Conservation (phyloP, 208 protist species). For the Crithidia acanthocephali region DNA sequence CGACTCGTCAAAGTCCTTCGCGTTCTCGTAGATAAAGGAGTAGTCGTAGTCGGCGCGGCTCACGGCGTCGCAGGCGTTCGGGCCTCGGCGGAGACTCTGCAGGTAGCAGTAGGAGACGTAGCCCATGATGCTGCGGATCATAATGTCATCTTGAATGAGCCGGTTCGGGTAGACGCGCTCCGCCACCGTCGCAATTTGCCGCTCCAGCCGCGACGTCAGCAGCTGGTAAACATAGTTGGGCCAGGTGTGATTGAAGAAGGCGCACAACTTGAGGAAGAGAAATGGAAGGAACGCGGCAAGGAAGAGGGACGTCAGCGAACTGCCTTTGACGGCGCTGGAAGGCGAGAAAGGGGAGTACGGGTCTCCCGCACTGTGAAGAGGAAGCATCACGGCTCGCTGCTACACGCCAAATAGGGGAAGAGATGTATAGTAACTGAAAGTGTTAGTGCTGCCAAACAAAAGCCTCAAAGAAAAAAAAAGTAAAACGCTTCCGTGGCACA, state of each 20-base stretch:
- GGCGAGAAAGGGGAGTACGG: neutral
- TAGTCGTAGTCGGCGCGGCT: constrained; percentile 33
- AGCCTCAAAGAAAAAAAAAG: too few relatives aligned
- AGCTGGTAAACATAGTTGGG: constrained; percentile 40
- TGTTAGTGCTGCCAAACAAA: too few relatives aligned
- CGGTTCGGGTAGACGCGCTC: constrained; percentile 29
- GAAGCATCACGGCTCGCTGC: neutral
- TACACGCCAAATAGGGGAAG: too few relatives aligned
- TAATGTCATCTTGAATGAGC: constrained; percentile 26
- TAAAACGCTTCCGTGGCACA: too few relatives aligned
- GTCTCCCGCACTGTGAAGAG: neutral
- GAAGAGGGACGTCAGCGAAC: constrained; percentile 33
- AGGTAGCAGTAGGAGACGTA: constrained; percentile 39
- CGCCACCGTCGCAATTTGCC: constrained; percentile 35
- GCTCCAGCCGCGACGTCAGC: constrained; percentile 25
- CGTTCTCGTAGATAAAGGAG: constrained; percentile 22
- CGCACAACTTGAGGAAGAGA: constrained; percentile 30
- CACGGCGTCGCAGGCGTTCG: constrained; percentile 29
- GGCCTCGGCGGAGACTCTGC: constrained; percentile 9
- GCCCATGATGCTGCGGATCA: constrained; percentile 29
- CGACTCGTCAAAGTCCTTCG: constrained; percentile 24
- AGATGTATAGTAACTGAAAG: too few relatives aligned
- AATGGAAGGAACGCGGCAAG: constrained; percentile 47
- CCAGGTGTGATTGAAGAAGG: constrained; percentile 58
- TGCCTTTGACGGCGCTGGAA: constrained; percentile 8